Evolutionary conservation across 805 yeast species (phyloP).

Genomic region (Cephaloascus albidus): DNA sequence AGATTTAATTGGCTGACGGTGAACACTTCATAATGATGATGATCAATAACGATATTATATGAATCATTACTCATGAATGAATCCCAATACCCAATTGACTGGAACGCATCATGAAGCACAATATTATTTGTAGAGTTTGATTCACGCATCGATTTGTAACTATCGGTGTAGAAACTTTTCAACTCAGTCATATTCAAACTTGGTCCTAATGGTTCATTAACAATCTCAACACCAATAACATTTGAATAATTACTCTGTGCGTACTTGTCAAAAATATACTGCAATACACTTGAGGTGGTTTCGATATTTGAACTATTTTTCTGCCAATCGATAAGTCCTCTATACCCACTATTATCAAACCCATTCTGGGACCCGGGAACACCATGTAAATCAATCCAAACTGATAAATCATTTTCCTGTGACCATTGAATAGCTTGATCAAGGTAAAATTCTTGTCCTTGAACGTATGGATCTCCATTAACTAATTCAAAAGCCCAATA

Average conservation of each 20-base stretch:
- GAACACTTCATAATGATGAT: conserved; percentile 31
- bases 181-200: conserved; percentile 8
- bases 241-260: conserved; percentile 21
- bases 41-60: conserved; percentile 28
- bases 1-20: conserved; percentile 13
- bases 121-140: conserved; percentile 22
- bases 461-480: conserved; percentile 51
- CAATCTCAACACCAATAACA: conserved; percentile 27
- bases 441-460: conserved; percentile 56
- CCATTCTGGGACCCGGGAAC: conserved; percentile 84
- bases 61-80: conserved; percentile 22
- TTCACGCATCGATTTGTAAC: conserved; percentile 15
- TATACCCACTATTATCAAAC: conserved; percentile 70
- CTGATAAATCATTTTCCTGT: conserved; percentile 45
- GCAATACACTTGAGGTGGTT: conserved; percentile 21
- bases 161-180: conserved; percentile 18
- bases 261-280: conserved; percentile 22
- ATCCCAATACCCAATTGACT: conserved; percentile 47
- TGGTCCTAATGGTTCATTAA: conserved; percentile 29
- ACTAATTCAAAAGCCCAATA: conserved; percentile 64
- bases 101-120: conserved; percentile 61
- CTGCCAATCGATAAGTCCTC: conserved; percentile 41
- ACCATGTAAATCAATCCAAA: conserved; percentile 74
- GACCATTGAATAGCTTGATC: conserved; percentile 66
- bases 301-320: conserved; percentile 11